phyloP scores from a whole-genome alignment of 495 filamentous ascomycete species.

The Aspergillus cristatus region DNA sequence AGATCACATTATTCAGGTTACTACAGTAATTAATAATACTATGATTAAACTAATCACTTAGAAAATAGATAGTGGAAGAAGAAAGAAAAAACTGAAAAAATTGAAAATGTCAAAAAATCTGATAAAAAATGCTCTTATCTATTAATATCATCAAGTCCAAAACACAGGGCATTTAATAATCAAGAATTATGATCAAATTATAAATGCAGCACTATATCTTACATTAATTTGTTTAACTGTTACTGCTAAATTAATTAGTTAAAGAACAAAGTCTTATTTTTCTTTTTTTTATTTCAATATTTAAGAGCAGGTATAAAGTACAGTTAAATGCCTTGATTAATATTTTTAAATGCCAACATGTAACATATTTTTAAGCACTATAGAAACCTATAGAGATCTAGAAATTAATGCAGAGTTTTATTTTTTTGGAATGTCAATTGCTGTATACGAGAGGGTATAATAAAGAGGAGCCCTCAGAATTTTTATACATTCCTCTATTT shows the following conservation, averaged over 20 bases:
- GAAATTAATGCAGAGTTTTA: no score
- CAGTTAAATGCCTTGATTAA: no score
- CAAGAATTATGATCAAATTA: no score
- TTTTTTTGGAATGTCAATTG: no score
- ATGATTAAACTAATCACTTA: not conserved
- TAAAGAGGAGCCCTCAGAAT: not conserved
- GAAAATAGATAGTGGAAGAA: not conserved
- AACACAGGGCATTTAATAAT: no score
- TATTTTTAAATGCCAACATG: no score
- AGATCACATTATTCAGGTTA: not conserved
- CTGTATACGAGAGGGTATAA: no score
- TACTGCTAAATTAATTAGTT: not conserved
- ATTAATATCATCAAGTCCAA: no score
- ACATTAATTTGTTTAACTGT: not conserved
- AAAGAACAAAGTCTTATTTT: not conserved
- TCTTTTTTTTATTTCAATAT: not conserved
- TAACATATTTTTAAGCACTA: no score
- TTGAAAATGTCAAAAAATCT: not conserved
- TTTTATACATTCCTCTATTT: not conserved
- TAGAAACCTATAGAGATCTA: no score
- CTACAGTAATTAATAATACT: not conserved
- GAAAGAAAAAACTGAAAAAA: not conserved
- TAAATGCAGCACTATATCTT: not conserved
- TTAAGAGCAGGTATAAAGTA: not conserved
- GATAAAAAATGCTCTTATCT: not conserved